Evolutionary conservation across 257 asterid species (phyloP).

Genomic region (Jacaranda copaia): DNA sequence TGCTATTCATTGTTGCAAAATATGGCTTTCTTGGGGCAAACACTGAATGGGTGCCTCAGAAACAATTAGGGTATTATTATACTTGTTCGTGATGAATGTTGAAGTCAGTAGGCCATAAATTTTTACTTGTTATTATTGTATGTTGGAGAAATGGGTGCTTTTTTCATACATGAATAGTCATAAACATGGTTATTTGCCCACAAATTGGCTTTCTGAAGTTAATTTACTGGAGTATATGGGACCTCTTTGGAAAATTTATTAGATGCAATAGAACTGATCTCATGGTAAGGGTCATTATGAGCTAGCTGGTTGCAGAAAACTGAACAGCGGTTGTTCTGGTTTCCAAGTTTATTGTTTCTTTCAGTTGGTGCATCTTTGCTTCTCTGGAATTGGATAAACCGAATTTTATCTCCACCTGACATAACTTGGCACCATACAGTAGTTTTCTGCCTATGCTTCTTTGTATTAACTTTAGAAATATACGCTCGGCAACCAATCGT

Average conservation of each 20-base stretch:
- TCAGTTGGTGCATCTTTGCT: neutral
- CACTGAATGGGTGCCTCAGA: neutral
- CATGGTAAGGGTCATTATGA: slow-evolving; percentile 8
- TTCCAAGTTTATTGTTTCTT: neutral
- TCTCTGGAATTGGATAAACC: neutral
- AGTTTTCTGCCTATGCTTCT: neutral
- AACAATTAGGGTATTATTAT: neutral
- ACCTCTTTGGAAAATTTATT: neutral
- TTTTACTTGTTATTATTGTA: slow-evolving; percentile 7
- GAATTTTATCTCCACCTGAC: neutral
- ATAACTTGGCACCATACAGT: neutral
- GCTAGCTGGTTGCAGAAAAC: slow-evolving; percentile 4
- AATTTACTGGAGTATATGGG: slow-evolving; percentile 10
- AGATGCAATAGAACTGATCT: slow-evolving; percentile 7
- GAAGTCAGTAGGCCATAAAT: slow-evolving; percentile 9
- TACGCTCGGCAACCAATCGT: neutral
- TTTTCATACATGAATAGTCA: neutral
- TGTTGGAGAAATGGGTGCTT: neutral
- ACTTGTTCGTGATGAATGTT: neutral
- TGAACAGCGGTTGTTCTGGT: neutral
- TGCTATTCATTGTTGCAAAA: neutral
- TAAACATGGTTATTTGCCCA: neutral
- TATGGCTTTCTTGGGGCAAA: neutral
- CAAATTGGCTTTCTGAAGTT: slow-evolving; percentile 11
- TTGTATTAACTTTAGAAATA: too few relatives aligned